These are phyloP conservation scores for Verticillium longisporum DNA, from an alignment of 2,329 filamentous ascomycete genomes.

Conservation along the genomic window DNA sequence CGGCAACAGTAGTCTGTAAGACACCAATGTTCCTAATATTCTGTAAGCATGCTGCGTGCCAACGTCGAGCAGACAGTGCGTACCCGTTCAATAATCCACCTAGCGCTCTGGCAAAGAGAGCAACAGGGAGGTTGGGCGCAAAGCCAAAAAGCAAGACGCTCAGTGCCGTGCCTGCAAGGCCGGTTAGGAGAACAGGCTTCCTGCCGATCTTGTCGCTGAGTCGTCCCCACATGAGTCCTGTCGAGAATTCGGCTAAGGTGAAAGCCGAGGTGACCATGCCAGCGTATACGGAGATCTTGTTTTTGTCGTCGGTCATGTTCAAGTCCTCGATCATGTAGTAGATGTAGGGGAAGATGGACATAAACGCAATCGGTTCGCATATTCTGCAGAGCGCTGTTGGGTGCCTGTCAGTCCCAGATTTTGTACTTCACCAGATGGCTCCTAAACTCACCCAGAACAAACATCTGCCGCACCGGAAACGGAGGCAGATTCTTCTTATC, in stretches of 20 bases:
- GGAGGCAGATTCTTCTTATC: conserved; percentile 17
- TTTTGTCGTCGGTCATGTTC: conserved; percentile 69
- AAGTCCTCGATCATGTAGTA: conserved; percentile 97
- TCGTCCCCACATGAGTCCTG: conserved; percentile 86
- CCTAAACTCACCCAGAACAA: conserved; percentile 36
- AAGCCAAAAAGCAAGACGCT: conserved; percentile 94
- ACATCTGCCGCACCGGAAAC: conserved; percentile 39
- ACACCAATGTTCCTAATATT: conserved; percentile 77
- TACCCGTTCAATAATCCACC: conserved; percentile 91
- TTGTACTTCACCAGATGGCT: background rate
- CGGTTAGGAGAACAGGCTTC: conserved; percentile 85
- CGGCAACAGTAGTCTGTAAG: conserved; percentile 88
- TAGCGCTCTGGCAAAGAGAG: conserved; percentile 79
- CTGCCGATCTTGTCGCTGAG: conserved; percentile 87
- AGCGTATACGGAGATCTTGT: conserved; percentile 82
- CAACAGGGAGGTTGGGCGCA: conserved; percentile 71
- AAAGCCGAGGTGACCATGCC: conserved; percentile 96
- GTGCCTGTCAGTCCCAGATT: background rate
- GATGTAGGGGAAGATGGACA: conserved; percentile 98
- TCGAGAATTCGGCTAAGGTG: conserved; percentile 90
- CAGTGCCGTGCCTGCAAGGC: conserved; percentile 83
- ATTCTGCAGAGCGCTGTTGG: conserved; percentile 80
- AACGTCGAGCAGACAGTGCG: conserved; percentile 20
- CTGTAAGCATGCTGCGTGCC: conserved; percentile 14
- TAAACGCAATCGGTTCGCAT: conserved; percentile 98